A percentile compares a stretch with the other conserved stretches of the same genome.
Conservation (phyloP, 257 asterid species). For the Solanum pennellii region DNA sequence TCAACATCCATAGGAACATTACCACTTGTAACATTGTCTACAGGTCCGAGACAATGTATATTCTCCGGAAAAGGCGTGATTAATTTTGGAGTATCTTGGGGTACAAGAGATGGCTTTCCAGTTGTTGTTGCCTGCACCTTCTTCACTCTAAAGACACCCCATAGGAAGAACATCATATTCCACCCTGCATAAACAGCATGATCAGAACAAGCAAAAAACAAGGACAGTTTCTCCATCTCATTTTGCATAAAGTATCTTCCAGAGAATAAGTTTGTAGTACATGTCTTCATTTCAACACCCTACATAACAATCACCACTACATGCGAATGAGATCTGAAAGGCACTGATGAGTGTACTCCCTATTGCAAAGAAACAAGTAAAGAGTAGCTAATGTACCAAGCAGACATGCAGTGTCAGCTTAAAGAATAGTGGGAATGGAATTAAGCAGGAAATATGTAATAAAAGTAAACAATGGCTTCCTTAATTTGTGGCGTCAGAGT, state of each 20-base stretch:
- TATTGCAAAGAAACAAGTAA: background rate
- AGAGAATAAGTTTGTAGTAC: background rate
- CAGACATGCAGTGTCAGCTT: background rate
- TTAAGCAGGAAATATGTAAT: background rate
- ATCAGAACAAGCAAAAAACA: background rate
- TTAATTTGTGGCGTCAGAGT: background rate
- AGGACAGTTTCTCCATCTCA: background rate
- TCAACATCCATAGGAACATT: slow-evolving; percentile 13
- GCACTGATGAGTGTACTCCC: background rate
- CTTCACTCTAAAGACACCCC: slow-evolving; percentile 91
- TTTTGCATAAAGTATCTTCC: background rate
- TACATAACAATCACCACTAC: background rate
- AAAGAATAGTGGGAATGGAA: background rate
- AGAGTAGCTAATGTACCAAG: background rate
- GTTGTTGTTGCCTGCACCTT: slow-evolving; percentile 30
- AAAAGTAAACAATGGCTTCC: background rate
- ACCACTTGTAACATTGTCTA: slow-evolving; percentile 17
- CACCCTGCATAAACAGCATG: slow-evolving; percentile 40
- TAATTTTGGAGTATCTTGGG: slow-evolving; percentile 41
- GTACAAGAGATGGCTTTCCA: slow-evolving; percentile 14
- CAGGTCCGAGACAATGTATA: slow-evolving; percentile 38
- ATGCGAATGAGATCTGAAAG: background rate
- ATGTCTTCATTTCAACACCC: background rate
- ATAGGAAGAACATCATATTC: slow-evolving; percentile 67
- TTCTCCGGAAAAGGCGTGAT: slow-evolving; percentile 46